These are phyloP conservation scores for Coniochaeta pulveracea DNA, from an alignment of 2,329 filamentous ascomycete genomes.

Conservation along the genomic window DNA sequence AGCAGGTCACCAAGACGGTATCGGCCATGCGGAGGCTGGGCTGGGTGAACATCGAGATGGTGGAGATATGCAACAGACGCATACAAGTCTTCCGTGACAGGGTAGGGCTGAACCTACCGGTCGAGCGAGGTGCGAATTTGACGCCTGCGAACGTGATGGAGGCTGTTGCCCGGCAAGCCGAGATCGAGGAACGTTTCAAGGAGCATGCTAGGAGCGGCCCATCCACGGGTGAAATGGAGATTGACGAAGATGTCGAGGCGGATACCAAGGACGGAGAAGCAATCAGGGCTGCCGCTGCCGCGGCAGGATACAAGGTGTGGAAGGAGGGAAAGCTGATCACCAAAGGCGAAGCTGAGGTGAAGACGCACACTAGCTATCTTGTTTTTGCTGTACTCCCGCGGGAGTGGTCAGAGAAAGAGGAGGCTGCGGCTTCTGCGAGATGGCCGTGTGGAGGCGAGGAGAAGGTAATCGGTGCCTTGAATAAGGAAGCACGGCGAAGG, in stretches of 20 bases:
- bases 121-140: slow-evolving; percentile 61
- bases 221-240: slow-evolving; percentile 14
- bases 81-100: slow-evolving; percentile 76
- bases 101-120: slow-evolving; percentile 52
- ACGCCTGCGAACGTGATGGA: slow-evolving; percentile 67
- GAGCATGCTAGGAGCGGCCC: slow-evolving; percentile 34
- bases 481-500: neutral
- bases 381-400: slow-evolving; percentile 85
- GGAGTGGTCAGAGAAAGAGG: slow-evolving; percentile 76
- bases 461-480: slow-evolving; percentile 31
- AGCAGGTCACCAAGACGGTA: slow-evolving; percentile 84
- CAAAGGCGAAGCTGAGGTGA: slow-evolving; percentile 75
- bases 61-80: slow-evolving; percentile 71
- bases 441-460: slow-evolving; percentile 50
- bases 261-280: slow-evolving; percentile 18
- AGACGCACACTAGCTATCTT: slow-evolving; percentile 94
- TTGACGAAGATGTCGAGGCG: slow-evolving; percentile 13
- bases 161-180: slow-evolving; percentile 59
- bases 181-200: slow-evolving; percentile 59
- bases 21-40: slow-evolving; percentile 67
- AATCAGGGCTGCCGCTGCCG: slow-evolving; percentile 16
- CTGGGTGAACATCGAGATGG: slow-evolving; percentile 90
- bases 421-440: slow-evolving; percentile 51
- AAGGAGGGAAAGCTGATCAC: slow-evolving; percentile 70
- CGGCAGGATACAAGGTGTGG: slow-evolving; percentile 40